These are phyloP conservation scores for Fistulifera solaris DNA, from an alignment of 108 stramenopile species.

Conservation along the genomic window DNA sequence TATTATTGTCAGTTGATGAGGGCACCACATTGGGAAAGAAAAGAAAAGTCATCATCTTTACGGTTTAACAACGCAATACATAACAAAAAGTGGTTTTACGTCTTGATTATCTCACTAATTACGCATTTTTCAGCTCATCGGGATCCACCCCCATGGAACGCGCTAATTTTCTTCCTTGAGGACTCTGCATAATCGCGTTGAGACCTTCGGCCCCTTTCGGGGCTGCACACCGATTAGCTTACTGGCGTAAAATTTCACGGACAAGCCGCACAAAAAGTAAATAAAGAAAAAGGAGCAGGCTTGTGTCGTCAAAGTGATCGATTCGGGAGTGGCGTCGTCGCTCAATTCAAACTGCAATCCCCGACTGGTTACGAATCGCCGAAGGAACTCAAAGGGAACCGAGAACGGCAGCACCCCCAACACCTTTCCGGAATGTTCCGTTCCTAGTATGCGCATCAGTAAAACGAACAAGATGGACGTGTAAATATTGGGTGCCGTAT, in stretches of 20 bases:
- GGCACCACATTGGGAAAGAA: conserved; percentile 2
- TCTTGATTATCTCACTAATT: no score
- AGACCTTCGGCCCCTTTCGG: conserved; percentile 67
- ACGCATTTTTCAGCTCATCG: conserved; percentile 15
- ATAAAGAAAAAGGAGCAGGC: conserved; percentile 63
- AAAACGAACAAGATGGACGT: conserved; percentile 58
- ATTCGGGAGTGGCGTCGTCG: conserved; percentile 11
- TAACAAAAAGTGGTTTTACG: no score
- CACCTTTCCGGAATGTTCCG: conserved; percentile 58
- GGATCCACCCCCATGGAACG: conserved; percentile 25
- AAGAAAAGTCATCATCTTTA: conserved; percentile 3
- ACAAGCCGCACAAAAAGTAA: conserved; percentile 47
- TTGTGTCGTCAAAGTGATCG: conserved; percentile 30
- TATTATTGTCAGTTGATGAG: no score
- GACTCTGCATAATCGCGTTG: conserved; percentile 34
- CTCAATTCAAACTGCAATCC: conserved; percentile 33
- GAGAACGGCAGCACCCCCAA: conserved; percentile 67
- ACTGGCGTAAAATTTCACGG: conserved; percentile 58
- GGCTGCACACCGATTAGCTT: conserved; percentile 42
- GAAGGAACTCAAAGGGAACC: conserved; percentile 37
- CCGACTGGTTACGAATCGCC: conserved; percentile 29
- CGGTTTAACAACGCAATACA: no score
- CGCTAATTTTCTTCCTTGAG: conserved; percentile 11
- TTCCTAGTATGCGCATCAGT: conserved; percentile 55
- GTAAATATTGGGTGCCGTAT: conserved; percentile 35